Evolutionary conservation across 2,329 filamentous ascomycete species (phyloP).

Genomic region (Verticillium tricorpus): DNA sequence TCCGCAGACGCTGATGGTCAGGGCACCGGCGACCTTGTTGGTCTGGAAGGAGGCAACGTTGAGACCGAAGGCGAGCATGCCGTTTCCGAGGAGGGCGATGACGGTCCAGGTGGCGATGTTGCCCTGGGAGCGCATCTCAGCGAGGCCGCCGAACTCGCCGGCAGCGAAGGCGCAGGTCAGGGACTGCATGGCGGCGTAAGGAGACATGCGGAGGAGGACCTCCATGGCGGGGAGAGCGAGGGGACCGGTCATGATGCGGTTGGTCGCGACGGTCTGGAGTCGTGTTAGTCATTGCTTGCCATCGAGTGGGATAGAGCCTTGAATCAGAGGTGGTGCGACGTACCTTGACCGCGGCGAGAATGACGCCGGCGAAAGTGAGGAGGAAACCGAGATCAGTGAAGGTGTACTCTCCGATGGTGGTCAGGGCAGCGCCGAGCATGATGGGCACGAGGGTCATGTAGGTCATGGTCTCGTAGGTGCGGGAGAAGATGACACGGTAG

Average conservation of each 20-base stretch:
- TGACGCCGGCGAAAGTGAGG: constrained; percentile 48
- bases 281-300: constrained; percentile 12
- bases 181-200: constrained; percentile 53
- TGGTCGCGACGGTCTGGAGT: constrained; percentile 53
- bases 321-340: constrained; percentile 1
- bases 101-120: constrained; percentile 29
- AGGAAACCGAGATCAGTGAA: constrained; percentile 54
- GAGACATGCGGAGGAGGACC: constrained; percentile 58
- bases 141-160: constrained; percentile 45
- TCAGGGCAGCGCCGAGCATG: constrained; percentile 53
- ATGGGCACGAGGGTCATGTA: constrained; percentile 59
- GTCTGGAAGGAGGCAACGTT: constrained; percentile 55
- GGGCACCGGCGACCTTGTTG: constrained; percentile 52
- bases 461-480: constrained; percentile 50
- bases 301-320: background rate
- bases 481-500: constrained; percentile 51
- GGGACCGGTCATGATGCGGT: constrained; percentile 59
- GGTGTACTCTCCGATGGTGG: constrained; percentile 59
- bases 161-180: constrained; percentile 45
- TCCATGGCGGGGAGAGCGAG: constrained; percentile 55
- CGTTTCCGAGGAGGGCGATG: constrained; percentile 44
- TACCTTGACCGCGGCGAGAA: constrained; percentile 52
- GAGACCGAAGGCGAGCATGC: constrained; percentile 48
- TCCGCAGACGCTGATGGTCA: constrained; percentile 56
- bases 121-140: constrained; percentile 26